Percentiles rank a stretch among this genome's conserved stretches.
Evolutionary conservation across 768 basidiomycete species (phyloP).

Genomic region (Arthromyces matolae): DNA sequence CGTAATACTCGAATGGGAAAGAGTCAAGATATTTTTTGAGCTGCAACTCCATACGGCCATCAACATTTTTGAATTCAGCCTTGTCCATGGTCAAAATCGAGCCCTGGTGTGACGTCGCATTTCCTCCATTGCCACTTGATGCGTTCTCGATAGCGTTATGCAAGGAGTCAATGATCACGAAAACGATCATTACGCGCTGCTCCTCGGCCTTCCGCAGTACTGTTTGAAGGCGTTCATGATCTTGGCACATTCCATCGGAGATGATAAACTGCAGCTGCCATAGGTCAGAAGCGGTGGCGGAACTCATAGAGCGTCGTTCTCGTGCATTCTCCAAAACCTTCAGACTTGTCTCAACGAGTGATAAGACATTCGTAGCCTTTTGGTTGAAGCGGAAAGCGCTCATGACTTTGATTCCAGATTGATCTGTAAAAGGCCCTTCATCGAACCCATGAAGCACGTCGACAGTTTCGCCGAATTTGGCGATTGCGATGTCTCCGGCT

Average conservation of each 20-base stretch:
- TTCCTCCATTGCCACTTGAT: slow-evolving; percentile 15
- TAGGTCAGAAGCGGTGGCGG: slow-evolving; percentile 70
- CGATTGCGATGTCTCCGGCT: slow-evolving; percentile 91
- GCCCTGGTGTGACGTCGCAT: slow-evolving; percentile 37
- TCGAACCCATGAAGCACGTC: slow-evolving; percentile 89
- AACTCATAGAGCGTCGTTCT: slow-evolving; percentile 56
- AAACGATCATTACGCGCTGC: slow-evolving; percentile 92
- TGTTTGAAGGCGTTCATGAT: slow-evolving; percentile 81
- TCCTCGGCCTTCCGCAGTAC: slow-evolving; percentile 82
- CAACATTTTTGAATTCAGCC: slow-evolving; percentile 78
- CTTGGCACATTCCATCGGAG: slow-evolving; percentile 98
- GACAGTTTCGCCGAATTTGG: slow-evolving; percentile 83
- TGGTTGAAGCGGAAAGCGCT: slow-evolving; percentile 88
- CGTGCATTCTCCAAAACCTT: slow-evolving; percentile 72
- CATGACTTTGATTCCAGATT: slow-evolving; percentile 76
- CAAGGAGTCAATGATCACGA: slow-evolving; percentile 91
- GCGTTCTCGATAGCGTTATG: slow-evolving; percentile 32
- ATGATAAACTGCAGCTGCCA: slow-evolving; percentile 99
- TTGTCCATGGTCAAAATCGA: slow-evolving; percentile 94
- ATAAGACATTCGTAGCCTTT: slow-evolving; percentile 80
- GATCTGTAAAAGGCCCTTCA: slow-evolving; percentile 75
- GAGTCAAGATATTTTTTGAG: slow-evolving; percentile 89
- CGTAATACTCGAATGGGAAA: slow-evolving; percentile 97
- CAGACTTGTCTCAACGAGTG: slow-evolving; percentile 77
- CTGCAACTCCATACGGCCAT: slow-evolving; percentile 81